phyloP scores from a whole-genome alignment of 345 rosid species.

The Iberis pinnata region DNA sequence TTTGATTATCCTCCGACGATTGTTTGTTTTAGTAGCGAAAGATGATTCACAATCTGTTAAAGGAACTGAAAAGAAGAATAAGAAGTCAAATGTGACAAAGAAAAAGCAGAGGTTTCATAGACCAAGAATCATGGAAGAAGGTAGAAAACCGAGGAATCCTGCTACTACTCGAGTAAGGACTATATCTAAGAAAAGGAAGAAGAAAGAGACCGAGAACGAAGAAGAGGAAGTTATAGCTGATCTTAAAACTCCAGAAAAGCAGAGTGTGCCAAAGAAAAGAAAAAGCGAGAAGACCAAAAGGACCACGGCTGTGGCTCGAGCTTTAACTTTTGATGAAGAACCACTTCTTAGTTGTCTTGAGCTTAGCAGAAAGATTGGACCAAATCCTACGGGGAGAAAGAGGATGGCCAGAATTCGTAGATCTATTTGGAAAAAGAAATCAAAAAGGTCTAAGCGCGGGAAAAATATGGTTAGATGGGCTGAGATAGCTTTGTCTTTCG shows the following conservation, averaged over 20 bases:
- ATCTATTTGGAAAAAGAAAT: slow-evolving; percentile 11
- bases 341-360: background rate
- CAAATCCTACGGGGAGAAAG: background rate
- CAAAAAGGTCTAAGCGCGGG: slow-evolving; percentile 3
- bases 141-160: slow-evolving; percentile 8
- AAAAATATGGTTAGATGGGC: slow-evolving; percentile 3
- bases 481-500: background rate
- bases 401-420: slow-evolving; percentile 1
- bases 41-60: background rate
- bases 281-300: background rate
- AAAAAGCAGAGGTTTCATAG: slow-evolving; percentile 2
- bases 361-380: background rate
- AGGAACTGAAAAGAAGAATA: background rate
- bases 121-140: slow-evolving; percentile 21
- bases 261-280: slow-evolving; percentile 6
- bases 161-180: slow-evolving; percentile 3
- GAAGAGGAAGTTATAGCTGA: slow-evolving; percentile 4
- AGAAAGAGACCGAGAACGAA: background rate
- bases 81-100: background rate
- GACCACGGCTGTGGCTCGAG: background rate
- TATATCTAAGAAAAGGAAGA: slow-evolving; percentile 1
- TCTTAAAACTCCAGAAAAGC: slow-evolving; percentile 15
- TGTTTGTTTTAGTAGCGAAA: background rate
- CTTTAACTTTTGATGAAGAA: background rate
- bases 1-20: background rate